A percentile compares a stretch with the other conserved stretches of the same genome.
These are phyloP conservation scores for Obelidium mucronatum DNA, from an alignment of 192 early-diverging fungal genomes.

Conservation along the genomic window DNA sequence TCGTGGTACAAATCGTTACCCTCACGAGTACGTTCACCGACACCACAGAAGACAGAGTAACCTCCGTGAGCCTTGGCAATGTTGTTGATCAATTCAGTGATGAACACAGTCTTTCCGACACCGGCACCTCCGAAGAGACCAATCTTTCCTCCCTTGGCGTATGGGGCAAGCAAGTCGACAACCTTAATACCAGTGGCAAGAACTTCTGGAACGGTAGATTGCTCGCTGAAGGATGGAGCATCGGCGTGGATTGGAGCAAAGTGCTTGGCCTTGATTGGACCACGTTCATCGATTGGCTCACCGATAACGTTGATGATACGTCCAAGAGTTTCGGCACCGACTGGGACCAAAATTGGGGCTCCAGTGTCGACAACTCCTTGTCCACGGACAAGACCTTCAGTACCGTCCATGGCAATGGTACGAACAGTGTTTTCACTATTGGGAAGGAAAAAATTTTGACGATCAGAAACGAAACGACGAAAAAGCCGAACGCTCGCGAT, in stretches of 20 bases:
- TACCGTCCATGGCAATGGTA: slow-evolving; percentile 99
- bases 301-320: slow-evolving; percentile 99
- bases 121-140: slow-evolving; percentile 98
- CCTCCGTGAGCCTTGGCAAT: slow-evolving; percentile 98
- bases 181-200: slow-evolving; percentile 99
- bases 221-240: slow-evolving; percentile 94
- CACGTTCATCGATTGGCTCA: slow-evolving; percentile 97
- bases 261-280: slow-evolving; percentile 93
- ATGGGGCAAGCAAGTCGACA: slow-evolving; percentile 96
- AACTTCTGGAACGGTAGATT: slow-evolving; percentile 92
- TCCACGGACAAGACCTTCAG: slow-evolving; percentile 96
- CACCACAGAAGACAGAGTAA: slow-evolving; percentile 98
- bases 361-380: slow-evolving; percentile 95
- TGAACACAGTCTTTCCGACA: slow-evolving; percentile 99
- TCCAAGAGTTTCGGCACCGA: slow-evolving; percentile 93
- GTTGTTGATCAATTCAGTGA: slow-evolving; percentile 99
- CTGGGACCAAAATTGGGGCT: slow-evolving; percentile 89
- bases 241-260: slow-evolving; percentile 87
- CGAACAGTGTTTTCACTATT: slow-evolving; percentile 92
- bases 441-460: neutral
- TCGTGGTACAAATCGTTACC: slow-evolving; percentile 99
- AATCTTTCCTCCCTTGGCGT: slow-evolving; percentile 97
- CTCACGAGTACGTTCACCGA: slow-evolving; percentile 99
- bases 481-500: too few relatives aligned
- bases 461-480: too few relatives aligned